phyloP scores from a whole-genome alignment of 192 early-diverging fungal species.

The Geranomyces michiganensis region DNA sequence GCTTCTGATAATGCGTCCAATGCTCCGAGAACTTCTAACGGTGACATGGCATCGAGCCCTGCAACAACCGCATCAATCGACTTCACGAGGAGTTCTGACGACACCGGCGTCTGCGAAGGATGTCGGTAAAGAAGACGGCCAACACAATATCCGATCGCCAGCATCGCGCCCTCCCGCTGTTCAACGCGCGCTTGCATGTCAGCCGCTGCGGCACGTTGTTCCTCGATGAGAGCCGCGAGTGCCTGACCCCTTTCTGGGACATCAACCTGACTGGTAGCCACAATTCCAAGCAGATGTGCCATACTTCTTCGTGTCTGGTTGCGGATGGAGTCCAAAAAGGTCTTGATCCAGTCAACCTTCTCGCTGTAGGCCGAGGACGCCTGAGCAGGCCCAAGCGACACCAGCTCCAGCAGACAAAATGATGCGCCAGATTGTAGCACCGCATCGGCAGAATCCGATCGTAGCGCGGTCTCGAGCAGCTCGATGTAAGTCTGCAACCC shows the following conservation, averaged over 20 bases:
- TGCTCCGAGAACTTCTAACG: slow-evolving; percentile 59
- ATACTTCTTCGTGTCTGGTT: slow-evolving; percentile 67
- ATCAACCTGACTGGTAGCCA: slow-evolving; percentile 58
- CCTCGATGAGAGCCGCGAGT: slow-evolving; percentile 48
- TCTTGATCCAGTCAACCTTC: slow-evolving; percentile 50
- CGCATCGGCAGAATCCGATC: slow-evolving; percentile 56
- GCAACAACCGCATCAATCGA: slow-evolving; percentile 46
- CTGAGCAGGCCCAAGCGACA: slow-evolving; percentile 66
- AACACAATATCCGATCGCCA: slow-evolving; percentile 73
- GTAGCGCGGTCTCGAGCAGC: slow-evolving; percentile 63
- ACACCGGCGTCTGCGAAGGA: slow-evolving; percentile 49
- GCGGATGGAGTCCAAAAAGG: slow-evolving; percentile 48
- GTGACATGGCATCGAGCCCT: slow-evolving; percentile 57
- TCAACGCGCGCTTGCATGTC: neutral
- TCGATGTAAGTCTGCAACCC: slow-evolving; percentile 54
- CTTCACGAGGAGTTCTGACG: slow-evolving; percentile 13
- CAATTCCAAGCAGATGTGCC: slow-evolving; percentile 73
- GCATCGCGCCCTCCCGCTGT: slow-evolving; percentile 60
- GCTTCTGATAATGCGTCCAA: slow-evolving; percentile 74
- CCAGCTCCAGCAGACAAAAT: slow-evolving; percentile 68
- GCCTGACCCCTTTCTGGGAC: slow-evolving; percentile 27
- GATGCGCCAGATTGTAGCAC: slow-evolving; percentile 64
- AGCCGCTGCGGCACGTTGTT: slow-evolving; percentile 26
- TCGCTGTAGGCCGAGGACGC: slow-evolving; percentile 56
- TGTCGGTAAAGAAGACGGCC: slow-evolving; percentile 66